phyloP scores from a whole-genome alignment of 1,139 yeast genomes.

The Entelexis sorbosivorans region DNA sequence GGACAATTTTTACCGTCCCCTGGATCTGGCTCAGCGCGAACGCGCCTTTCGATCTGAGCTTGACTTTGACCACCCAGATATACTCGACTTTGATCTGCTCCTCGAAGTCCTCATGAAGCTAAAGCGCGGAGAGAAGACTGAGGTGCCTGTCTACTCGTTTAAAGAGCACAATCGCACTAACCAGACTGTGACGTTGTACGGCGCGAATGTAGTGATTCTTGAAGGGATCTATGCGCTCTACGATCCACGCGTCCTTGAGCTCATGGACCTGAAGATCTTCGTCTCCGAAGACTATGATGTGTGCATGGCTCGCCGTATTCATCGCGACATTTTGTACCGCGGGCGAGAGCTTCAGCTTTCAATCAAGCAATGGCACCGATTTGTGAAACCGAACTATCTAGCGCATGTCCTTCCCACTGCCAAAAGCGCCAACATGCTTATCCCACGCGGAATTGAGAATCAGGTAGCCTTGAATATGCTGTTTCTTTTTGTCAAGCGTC shows the following conservation, averaged over 20 bases:
- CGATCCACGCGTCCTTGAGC: slow-evolving; percentile 53
- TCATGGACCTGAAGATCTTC: slow-evolving; percentile 79
- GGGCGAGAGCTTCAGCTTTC: slow-evolving; percentile 79
- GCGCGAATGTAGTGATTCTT: slow-evolving; percentile 83
- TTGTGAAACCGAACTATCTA: slow-evolving; percentile 88
- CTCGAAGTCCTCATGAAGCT: slow-evolving; percentile 52
- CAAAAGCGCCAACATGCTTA: slow-evolving; percentile 69
- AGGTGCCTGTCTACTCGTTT: slow-evolving; percentile 82
- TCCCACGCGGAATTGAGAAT: slow-evolving; percentile 84
- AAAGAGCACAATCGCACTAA: slow-evolving; percentile 59
- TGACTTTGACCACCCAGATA: slow-evolving; percentile 79
- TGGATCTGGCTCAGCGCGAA: slow-evolving; percentile 48
- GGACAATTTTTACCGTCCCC: slow-evolving; percentile 81
- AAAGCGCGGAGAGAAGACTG: slow-evolving; percentile 51
- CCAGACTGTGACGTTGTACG: slow-evolving; percentile 67
- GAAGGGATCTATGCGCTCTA: slow-evolving; percentile 86
- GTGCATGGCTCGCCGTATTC: slow-evolving; percentile 76
- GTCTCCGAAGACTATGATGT: slow-evolving; percentile 92
- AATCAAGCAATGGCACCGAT: slow-evolving; percentile 76
- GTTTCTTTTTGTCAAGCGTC: slow-evolving; percentile 68
- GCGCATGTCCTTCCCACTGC: slow-evolving; percentile 65
- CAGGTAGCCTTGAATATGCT: slow-evolving; percentile 66
- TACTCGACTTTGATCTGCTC: slow-evolving; percentile 67
- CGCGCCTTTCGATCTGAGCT: slow-evolving; percentile 56
- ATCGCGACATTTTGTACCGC: slow-evolving; percentile 74